Base-by-base conservation (phyloP, 1,284 basidiomycete species). In the Chondrostereum purpureum region DNA sequence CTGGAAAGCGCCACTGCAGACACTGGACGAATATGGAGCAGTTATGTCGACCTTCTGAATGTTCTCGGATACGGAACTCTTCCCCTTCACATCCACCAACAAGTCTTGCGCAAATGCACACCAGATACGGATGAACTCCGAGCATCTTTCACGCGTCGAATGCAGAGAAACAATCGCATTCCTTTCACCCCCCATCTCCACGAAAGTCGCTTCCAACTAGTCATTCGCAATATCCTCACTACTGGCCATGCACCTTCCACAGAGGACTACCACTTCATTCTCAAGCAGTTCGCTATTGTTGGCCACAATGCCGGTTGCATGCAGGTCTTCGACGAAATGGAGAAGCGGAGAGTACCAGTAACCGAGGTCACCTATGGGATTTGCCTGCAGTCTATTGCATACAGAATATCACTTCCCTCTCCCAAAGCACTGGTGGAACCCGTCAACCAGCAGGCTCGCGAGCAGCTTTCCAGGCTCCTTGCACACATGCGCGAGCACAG, bases 181-280 rank as follows among this genome's bases (percentile, higher is more conserved):
- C 64, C 68, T 19, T 54, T 56, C 12, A 52, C 55, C 4, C 65
- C 71, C 2, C 77, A 82, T 52, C 40, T 69, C 2, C 72, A 80
- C 53, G 86, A 88, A 62, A 58, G 64, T 17, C 78, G 85, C 27
- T 75, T 85, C 54, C 75, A 77, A 57, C 62, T 69, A 13, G 64
- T 88, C 55, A 77, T 88, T 48, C 70, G 69, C 42, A 85, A 85
- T 58, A 88, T 89, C 23, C 77, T 77, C 43, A 63, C 68, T 27
- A 57, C 70, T 13, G 78, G 77, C 5, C 57, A 56, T 35, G 61
- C 55, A 21, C 82, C 85, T 2, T 57, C 65, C 4, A 48, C 81
- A 42, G 73, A 77, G 2, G 87, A 89, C 58, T 89, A 83, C 58
- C 73, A 89, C 58, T 81, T 80, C 55, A 64, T 90, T 43, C 60